A percentile compares a stretch with the other conserved stretches of the same genome.
Conservation (phyloP, 805 yeast species). For the Metschnikowia sp. region DNA sequence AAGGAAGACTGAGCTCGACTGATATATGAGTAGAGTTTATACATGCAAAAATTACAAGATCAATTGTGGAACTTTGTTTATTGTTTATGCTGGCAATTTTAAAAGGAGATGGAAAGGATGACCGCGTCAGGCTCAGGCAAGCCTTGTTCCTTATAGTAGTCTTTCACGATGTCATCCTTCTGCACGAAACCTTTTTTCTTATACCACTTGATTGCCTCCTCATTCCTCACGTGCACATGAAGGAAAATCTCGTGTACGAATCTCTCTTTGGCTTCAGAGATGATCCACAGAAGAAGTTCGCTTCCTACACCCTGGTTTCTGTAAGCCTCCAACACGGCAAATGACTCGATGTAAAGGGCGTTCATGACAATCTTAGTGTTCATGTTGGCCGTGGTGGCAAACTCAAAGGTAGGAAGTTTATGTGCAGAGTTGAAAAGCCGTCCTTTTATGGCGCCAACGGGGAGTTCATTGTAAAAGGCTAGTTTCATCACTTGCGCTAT, state of each 20-base stretch:
- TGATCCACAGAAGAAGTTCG: constrained; percentile 53
- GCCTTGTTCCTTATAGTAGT: constrained; percentile 47
- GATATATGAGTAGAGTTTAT: not conserved
- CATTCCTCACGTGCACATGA: constrained; percentile 50
- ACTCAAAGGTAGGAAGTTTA: constrained; percentile 29
- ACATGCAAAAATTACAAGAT: not conserved
- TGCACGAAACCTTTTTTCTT: constrained; percentile 45
- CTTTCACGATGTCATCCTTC: constrained; percentile 33
- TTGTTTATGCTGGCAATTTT: not conserved
- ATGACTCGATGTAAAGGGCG: constrained; percentile 58
- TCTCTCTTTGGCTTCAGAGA: constrained; percentile 51
- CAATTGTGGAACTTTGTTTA: not conserved
- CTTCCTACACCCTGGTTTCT: constrained; percentile 59
- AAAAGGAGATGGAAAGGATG: constrained; percentile 31
- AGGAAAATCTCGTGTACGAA: constrained; percentile 51
- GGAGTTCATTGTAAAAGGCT: constrained; percentile 69
- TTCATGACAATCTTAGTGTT: constrained; percentile 40
- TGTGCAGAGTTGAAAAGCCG: constrained; percentile 43
- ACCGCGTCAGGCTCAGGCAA: constrained; percentile 49
- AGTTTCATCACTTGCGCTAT: constrained; percentile 52
- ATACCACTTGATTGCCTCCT: constrained; percentile 49
- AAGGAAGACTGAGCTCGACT: constrained; percentile 17
- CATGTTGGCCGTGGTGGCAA: constrained; percentile 19
- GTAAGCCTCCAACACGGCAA: constrained; percentile 68
- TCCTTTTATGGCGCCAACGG: constrained; percentile 76